Percentiles rank a stretch among this genome's conserved stretches.
These are phyloP conservation scores for Zarea fungicola DNA, from an alignment of 2,329 filamentous ascomycete genomes.

Conservation along the genomic window DNA sequence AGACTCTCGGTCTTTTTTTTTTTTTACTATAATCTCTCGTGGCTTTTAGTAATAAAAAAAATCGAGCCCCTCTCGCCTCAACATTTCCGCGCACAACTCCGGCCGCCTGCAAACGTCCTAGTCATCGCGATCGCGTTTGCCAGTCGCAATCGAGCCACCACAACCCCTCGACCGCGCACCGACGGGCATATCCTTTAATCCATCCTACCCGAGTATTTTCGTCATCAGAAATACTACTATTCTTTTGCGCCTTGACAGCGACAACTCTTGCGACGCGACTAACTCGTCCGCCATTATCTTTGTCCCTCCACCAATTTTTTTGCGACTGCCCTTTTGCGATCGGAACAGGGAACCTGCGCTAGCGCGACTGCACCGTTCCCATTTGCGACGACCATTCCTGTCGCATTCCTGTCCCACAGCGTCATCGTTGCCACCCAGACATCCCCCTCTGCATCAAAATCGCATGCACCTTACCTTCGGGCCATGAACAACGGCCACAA, in stretches of 20 bases:
- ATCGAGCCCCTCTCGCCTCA: neutral
- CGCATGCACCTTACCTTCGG: conserved; percentile 23
- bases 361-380: conserved; percentile 4
- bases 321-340: neutral
- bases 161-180: neutral
- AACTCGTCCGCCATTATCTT: neutral
- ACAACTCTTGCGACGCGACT: neutral
- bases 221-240: neutral
- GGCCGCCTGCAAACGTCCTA: neutral
- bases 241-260: neutral
- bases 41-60: no score
- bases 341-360: neutral
- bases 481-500: conserved; percentile 25
- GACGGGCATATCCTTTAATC: neutral
- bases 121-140: conserved; percentile 5
- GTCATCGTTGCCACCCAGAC: neutral
- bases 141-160: neutral
- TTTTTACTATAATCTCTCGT: neutral
- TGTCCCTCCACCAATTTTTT: neutral
- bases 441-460: neutral
- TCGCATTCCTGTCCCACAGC: neutral
- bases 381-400: neutral
- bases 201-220: neutral
- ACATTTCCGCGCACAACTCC: neutral
- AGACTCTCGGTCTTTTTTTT: neutral